A percentile compares a stretch with the other conserved stretches of the same genome.
Conservation (phyloP, 768 basidiomycete species). For the Trametes punicea region DNA sequence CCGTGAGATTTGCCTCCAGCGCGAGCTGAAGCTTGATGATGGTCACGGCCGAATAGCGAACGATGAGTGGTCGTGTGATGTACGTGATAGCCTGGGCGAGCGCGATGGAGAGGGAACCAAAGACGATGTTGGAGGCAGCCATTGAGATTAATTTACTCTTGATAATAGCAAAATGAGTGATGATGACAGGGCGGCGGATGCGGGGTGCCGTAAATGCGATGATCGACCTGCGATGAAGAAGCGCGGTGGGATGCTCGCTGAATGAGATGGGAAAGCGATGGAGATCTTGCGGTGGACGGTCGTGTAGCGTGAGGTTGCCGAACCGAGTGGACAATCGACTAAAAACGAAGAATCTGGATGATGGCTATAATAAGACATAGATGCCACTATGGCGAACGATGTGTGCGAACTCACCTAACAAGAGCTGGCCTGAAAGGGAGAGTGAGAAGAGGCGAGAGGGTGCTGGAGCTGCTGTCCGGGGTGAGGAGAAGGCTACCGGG, state of each 20-base stretch:
- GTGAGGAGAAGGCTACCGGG: constrained; percentile 23
- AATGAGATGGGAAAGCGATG: constrained; percentile 31
- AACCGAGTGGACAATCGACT: constrained; percentile 18
- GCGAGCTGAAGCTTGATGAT: constrained; percentile 67
- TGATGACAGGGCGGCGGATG: constrained; percentile 24
- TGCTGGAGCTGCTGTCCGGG: constrained; percentile 30
- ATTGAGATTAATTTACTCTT: constrained; percentile 21
- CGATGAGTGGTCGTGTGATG: constrained; percentile 63
- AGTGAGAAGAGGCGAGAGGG: constrained; percentile 18
- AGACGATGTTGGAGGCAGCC: constrained; percentile 34
- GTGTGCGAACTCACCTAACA: constrained; percentile 26
- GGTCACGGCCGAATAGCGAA: constrained; percentile 54
- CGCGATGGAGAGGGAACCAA: constrained; percentile 52
- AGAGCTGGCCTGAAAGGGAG: constrained; percentile 29
- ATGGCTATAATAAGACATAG: neutral
- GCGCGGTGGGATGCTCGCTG: constrained; percentile 34
- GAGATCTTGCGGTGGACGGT: constrained; percentile 19
- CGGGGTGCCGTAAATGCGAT: constrained; percentile 26
- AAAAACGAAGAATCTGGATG: constrained; percentile 24
- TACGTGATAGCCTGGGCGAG: constrained; percentile 73
- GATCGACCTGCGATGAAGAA: constrained; percentile 65
- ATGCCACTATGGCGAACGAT: neutral
- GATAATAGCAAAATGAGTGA: constrained; percentile 15
- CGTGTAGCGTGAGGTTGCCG: constrained; percentile 28
- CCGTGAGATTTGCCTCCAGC: constrained; percentile 71